These are phyloP conservation scores for Guadua angustifolia DNA, from an alignment of 176 grass and related monocot genomes.

Conservation along the genomic window DNA sequence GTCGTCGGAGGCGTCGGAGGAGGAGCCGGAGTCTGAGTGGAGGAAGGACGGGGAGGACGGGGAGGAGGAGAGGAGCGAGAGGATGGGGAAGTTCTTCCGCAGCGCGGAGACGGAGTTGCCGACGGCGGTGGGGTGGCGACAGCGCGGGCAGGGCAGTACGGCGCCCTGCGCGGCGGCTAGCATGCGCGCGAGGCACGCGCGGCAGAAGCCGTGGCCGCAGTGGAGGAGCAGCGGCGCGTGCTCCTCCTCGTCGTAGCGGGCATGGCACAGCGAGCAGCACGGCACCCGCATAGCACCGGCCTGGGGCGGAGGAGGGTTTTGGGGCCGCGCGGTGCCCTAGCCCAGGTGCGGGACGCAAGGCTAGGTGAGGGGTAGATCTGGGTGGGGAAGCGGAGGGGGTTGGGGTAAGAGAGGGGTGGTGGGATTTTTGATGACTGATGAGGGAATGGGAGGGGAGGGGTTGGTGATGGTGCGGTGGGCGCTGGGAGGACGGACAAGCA, in stretches of 20 bases:
- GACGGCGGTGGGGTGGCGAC: slow-evolving; percentile 84
- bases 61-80: slow-evolving; percentile 76
- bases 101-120: slow-evolving; percentile 92
- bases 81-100: slow-evolving; percentile 89
- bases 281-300: slow-evolving; percentile 72
- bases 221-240: slow-evolving; percentile 81
- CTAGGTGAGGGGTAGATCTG: slow-evolving; percentile 27
- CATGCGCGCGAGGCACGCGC: slow-evolving; percentile 85
- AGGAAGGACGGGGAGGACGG: slow-evolving; percentile 77
- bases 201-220: slow-evolving; percentile 99
- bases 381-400: background rate
- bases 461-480: slow-evolving; percentile 57
- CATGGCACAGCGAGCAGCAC: slow-evolving; percentile 89
- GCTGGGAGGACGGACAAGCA: slow-evolving; percentile 36
- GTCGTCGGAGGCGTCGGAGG: slow-evolving; percentile 35
- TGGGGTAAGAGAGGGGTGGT: background rate
- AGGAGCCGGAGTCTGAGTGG: slow-evolving; percentile 55
- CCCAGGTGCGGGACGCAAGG: slow-evolving; percentile 12
- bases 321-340: slow-evolving; percentile 37
- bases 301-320: background rate
- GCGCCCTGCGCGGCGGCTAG: slow-evolving; percentile 65
- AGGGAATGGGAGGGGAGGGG: background rate
- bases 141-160: slow-evolving; percentile 78
- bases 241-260: slow-evolving; percentile 93
- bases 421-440: slow-evolving; percentile 55